These are phyloP conservation scores for Pichia sp. DNA, from an alignment of 1,139 yeast species.

Conservation along the genomic window DNA sequence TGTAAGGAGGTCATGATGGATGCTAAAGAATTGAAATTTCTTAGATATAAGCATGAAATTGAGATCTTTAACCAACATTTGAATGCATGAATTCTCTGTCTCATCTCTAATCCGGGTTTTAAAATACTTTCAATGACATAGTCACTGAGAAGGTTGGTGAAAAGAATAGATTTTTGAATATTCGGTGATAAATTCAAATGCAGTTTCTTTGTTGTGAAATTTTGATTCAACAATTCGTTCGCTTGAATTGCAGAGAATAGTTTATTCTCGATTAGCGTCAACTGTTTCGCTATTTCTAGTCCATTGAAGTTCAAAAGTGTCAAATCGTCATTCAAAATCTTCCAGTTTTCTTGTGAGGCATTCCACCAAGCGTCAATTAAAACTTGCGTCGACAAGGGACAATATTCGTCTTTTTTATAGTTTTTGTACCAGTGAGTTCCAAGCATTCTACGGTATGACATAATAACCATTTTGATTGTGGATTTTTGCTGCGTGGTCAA, in stretches of 20 bases:
- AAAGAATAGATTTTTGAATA: conserved; percentile 56
- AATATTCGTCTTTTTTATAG: conserved; percentile 7
- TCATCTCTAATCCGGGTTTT: conserved; percentile 38
- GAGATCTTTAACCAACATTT: conserved; percentile 84
- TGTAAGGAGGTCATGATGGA: conserved; percentile 82
- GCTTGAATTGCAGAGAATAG: conserved; percentile 62
- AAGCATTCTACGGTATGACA: conserved; percentile 43
- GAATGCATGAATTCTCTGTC: conserved; percentile 50
- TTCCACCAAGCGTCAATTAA: conserved; percentile 31
- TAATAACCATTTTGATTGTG: conserved; percentile 37
- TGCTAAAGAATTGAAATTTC: conserved; percentile 84
- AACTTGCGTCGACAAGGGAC: conserved; percentile 23
- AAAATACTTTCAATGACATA: conserved; percentile 76
- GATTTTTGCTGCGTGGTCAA: conserved; percentile 32
- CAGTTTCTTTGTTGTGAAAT: conserved; percentile 59
- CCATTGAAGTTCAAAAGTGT: conserved; percentile 66
- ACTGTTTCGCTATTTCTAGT: conserved; percentile 74
- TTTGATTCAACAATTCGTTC: conserved; percentile 67
- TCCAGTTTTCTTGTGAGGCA: conserved; percentile 28
- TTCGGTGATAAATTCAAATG: conserved; percentile 63
- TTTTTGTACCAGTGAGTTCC: conserved; percentile 37
- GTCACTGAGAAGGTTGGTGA: conserved; percentile 73
- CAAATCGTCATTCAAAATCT: conserved; percentile 28
- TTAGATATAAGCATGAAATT: conserved; percentile 66
- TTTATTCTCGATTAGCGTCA: conserved; percentile 70